phyloP scores from a whole-genome alignment of 1,284 basidiomycete species.

The Phylloboletellus chloephorus region DNA sequence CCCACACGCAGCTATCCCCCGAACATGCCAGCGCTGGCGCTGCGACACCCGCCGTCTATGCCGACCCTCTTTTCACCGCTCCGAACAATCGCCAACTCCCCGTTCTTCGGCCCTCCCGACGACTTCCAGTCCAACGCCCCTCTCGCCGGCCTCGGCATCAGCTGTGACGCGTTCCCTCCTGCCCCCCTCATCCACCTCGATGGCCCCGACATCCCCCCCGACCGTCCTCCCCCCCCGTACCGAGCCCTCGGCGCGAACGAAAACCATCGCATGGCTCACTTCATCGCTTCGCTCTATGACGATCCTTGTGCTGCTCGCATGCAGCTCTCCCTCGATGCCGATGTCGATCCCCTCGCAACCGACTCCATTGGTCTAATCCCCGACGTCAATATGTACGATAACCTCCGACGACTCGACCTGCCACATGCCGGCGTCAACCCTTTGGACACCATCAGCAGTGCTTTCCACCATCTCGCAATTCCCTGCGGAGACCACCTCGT shows the following conservation, averaged over 20 bases:
- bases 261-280: background rate
- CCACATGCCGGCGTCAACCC: slow-evolving; percentile 41
- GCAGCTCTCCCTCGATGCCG: slow-evolving; percentile 11
- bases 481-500: background rate
- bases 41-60: slow-evolving; percentile 21
- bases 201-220: background rate
- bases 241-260: background rate
- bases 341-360: slow-evolving; percentile 10
- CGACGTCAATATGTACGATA: slow-evolving; percentile 42
- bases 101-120: slow-evolving; percentile 2
- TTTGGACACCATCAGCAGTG: slow-evolving; percentile 37
- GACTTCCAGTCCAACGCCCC: slow-evolving; percentile 36
- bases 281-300: background rate
- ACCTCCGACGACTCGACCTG: slow-evolving; percentile 22
- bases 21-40: slow-evolving; percentile 25
- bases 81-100: slow-evolving; percentile 12
- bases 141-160: slow-evolving; percentile 32
- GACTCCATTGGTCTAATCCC: slow-evolving; percentile 35
- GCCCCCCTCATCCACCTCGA: too few relatives aligned
- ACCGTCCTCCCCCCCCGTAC: background rate
- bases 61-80: slow-evolving; percentile 31
- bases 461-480: slow-evolving; percentile 6
- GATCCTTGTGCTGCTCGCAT: background rate
- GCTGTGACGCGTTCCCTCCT: too few relatives aligned
- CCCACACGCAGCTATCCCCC: slow-evolving; percentile 24